These are phyloP conservation scores for Triticum dicoccoides DNA, from an alignment of 176 grass and related monocot species.

Conservation along the genomic window DNA sequence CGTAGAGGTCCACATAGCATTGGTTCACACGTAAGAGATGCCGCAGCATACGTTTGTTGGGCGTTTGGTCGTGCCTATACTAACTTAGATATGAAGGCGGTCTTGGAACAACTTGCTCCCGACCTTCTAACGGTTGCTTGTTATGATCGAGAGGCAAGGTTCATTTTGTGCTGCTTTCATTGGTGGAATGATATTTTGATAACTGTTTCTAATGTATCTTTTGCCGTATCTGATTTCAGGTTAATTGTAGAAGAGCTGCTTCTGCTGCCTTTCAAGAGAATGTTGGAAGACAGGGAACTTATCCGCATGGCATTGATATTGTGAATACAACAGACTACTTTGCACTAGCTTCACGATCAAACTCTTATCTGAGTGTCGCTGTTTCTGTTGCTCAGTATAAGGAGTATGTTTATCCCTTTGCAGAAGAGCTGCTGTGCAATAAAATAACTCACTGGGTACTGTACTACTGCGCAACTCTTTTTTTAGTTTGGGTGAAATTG, in stretches of 20 bases:
- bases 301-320: conserved; percentile 88
- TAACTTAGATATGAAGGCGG: conserved; percentile 74
- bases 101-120: conserved; percentile 86
- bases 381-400: conserved; percentile 73
- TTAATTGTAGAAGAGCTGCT: conserved; percentile 98
- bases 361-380: conserved; percentile 86
- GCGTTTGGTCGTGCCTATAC: conserved; percentile 97
- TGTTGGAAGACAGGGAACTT: conserved; percentile 93
- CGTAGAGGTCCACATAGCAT: conserved; percentile 91
- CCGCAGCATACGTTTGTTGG: conserved; percentile 97
- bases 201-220: conserved; percentile 13
- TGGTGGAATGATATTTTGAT: conserved; percentile 15
- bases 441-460: conserved; percentile 97
- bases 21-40: conserved; percentile 96
- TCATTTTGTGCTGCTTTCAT: conserved; percentile 22
- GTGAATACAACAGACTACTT: conserved; percentile 95
- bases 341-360: conserved; percentile 79
- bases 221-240: conserved; percentile 52
- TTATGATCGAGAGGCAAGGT: conserved; percentile 96
- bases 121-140: conserved; percentile 85
- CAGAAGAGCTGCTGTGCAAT: conserved; percentile 72
- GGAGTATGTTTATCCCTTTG: conserved; percentile 90
- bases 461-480: conserved; percentile 1
- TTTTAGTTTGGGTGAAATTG: conserved; percentile 17
- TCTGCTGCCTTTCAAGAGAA: conserved; percentile 99